Evolutionary conservation across 306 rosid species (phyloP), one percentile per base, ranked within the genome.

Genomic region (Alnus rubra): DNA sequence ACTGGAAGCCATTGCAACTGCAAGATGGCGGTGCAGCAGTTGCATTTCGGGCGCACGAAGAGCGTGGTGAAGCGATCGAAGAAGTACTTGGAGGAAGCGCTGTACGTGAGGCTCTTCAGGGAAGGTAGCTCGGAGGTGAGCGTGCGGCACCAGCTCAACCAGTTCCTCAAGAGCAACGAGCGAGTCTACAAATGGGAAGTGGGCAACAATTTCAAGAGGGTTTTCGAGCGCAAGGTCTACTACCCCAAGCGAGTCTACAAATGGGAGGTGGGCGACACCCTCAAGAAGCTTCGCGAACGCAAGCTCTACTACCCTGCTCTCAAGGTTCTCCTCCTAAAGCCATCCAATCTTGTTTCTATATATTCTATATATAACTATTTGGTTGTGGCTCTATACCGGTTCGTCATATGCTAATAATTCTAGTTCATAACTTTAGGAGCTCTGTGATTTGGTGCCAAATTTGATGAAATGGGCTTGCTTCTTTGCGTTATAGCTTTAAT

Each of bases 161-260:
- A 71, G 64, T 91, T 95, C 81, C 70, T 95, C 83, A 91, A 82
- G 82, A 85, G 82, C 79, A 83, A 82, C 72, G 91, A 93, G 78
- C 94, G 86, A 60, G 97, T 91, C 77, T 95, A 82, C 92, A 95
- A 93, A 89, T 95, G 99, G 97, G 99, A 95, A 82, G 96, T 90
- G 7, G 94, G 94, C 13, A 92, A 89, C 56, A 91, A 96, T 3
- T 90, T 93, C 83, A 89, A 84, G 83, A 91, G 90, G 92, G 98
- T 95, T 85, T 92, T 98, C 50, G 62, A 83, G 1, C 92, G 97
- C 81, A 88, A 88, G 52, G 93, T 88, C 62, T 88, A 89, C 79
- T 71, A 39, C 19, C 94, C 97, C 52, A 92, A 92, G 79, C 95
- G 86, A 53, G 97, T 92, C 76, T 94, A 80, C 91, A 94, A 94